phyloP scores from a whole-genome alignment of 2,329 filamentous ascomycete genomes.

The Xylariaceae sp. region DNA sequence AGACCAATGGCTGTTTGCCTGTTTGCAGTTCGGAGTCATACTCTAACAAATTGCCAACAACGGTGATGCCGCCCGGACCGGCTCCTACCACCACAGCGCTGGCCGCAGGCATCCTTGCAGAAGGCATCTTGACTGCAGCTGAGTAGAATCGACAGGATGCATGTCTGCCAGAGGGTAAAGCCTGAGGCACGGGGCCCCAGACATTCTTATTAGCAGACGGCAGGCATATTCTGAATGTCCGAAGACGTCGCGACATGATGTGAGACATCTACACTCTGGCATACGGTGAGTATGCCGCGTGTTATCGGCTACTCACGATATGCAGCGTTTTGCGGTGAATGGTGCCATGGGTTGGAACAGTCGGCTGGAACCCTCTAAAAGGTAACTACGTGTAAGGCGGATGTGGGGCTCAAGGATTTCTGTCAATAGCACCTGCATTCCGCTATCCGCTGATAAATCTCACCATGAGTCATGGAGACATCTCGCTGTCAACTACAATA shows the following conservation, averaged over 20 bases:
- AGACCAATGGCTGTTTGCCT: slow-evolving; percentile 46
- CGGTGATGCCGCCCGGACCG: slow-evolving; percentile 58
- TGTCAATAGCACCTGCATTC: too few species aligned
- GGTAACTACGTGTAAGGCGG: too few species aligned
- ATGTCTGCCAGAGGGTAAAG: slow-evolving; percentile 3
- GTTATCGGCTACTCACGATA: too few species aligned
- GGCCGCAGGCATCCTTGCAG: slow-evolving; percentile 3
- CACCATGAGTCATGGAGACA: too few species aligned
- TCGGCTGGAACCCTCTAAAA: too few species aligned
- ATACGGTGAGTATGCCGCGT: slow-evolving; percentile 1
- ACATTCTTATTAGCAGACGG: slow-evolving; percentile 1
- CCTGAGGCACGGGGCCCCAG: not conserved
- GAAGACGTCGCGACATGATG: slow-evolving; percentile 10
- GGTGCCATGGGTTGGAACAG: too few species aligned
- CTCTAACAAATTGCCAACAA: slow-evolving; percentile 60
- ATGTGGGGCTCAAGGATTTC: too few species aligned
- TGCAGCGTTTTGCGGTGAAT: too few species aligned
- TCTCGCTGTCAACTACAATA: too few species aligned
- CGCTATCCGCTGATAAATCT: too few species aligned
- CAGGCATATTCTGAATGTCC: slow-evolving; percentile 6
- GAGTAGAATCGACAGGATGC: slow-evolving; percentile 37
- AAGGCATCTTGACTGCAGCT: not conserved
- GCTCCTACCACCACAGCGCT: slow-evolving; percentile 56
- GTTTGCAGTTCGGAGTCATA: slow-evolving; percentile 32
- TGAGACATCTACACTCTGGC: not conserved